phyloP scores from a whole-genome alignment of 1,139 yeast species.

The Suhomyces maxii region DNA sequence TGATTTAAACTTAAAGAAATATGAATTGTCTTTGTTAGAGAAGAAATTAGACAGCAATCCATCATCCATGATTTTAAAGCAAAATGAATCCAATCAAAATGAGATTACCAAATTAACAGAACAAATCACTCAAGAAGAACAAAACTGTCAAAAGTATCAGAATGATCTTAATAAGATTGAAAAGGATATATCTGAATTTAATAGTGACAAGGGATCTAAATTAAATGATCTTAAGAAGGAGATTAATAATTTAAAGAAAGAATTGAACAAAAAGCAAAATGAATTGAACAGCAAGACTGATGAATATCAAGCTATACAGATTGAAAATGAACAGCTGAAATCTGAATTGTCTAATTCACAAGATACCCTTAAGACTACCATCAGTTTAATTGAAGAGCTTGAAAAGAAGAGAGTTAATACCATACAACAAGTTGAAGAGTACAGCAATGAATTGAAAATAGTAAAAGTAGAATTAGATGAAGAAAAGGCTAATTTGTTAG shows the following conservation, averaged over 20 bases:
- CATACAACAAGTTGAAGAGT: conserved; percentile 24
- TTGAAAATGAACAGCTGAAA: conserved; percentile 69
- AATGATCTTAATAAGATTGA: conserved; percentile 59
- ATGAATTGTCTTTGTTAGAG: conserved; percentile 64
- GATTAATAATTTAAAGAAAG: conserved; percentile 38
- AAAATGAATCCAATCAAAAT: conserved; percentile 45
- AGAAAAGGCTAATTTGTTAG: conserved; percentile 64
- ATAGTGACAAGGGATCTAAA: conserved; percentile 76
- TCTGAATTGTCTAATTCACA: conserved; percentile 52
- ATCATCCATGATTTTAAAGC: conserved; percentile 54
- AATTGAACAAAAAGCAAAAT: conserved; percentile 41
- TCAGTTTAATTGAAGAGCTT: conserved; percentile 39
- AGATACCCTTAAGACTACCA: conserved; percentile 40
- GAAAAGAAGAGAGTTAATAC: conserved; percentile 29
- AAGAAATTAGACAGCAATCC: conserved; percentile 64
- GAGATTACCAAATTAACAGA: conserved; percentile 51
- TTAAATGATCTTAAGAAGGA: conserved; percentile 66
- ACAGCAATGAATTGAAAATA: conserved; percentile 31
- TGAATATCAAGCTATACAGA: conserved; percentile 61
- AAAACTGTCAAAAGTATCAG: conserved; percentile 24
- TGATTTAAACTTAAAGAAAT: conserved; percentile 63
- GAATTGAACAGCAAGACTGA: conserved; percentile 50
- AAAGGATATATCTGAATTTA: conserved; percentile 80
- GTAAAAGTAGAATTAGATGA: conserved; percentile 51
- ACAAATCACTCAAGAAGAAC: conserved; percentile 37